phyloP scores from a whole-genome alignment of 2,329 filamentous ascomycete species.

The Colletotrichum abscissum region DNA sequence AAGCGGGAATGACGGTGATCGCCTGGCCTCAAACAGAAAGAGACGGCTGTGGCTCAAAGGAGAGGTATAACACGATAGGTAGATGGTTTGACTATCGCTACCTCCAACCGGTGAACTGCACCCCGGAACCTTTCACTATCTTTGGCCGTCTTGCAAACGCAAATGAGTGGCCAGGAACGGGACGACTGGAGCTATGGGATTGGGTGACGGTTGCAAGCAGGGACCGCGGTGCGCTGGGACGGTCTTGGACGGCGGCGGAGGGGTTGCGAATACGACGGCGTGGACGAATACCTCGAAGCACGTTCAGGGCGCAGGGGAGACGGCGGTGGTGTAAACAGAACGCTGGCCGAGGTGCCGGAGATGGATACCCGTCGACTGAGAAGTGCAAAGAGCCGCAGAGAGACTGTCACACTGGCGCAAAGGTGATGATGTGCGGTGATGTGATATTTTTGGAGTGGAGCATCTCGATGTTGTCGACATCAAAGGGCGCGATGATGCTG shows the following conservation, averaged over 20 bases:
- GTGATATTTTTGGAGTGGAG: not conserved
- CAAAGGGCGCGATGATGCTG: slow-evolving; percentile 14
- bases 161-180: not conserved
- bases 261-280: slow-evolving; percentile 14
- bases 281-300: not conserved
- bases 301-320: slow-evolving; percentile 16
- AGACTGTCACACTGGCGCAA: slow-evolving; percentile 2
- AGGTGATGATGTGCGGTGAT: slow-evolving; percentile 2
- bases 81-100: not conserved
- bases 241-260: slow-evolving; percentile 7
- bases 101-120: not conserved
- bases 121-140: not conserved
- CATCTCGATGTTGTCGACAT: slow-evolving; percentile 20
- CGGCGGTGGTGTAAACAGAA: not conserved
- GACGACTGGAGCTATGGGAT: slow-evolving; percentile 4
- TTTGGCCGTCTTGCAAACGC: not conserved
- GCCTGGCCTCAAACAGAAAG: not conserved
- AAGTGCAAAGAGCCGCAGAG: not conserved
- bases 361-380: not conserved
- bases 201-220: slow-evolving; percentile 4
- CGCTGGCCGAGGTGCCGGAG: not conserved
- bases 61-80: not conserved
- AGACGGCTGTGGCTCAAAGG: slow-evolving; percentile 4
- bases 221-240: slow-evolving; percentile 5
- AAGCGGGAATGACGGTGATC: slow-evolving; percentile 8